Percentiles rank a stretch among this genome's conserved stretches.
These are phyloP conservation scores for Talaromyces adpressus DNA, from an alignment of 495 filamentous ascomycete genomes.

Conservation along the genomic window DNA sequence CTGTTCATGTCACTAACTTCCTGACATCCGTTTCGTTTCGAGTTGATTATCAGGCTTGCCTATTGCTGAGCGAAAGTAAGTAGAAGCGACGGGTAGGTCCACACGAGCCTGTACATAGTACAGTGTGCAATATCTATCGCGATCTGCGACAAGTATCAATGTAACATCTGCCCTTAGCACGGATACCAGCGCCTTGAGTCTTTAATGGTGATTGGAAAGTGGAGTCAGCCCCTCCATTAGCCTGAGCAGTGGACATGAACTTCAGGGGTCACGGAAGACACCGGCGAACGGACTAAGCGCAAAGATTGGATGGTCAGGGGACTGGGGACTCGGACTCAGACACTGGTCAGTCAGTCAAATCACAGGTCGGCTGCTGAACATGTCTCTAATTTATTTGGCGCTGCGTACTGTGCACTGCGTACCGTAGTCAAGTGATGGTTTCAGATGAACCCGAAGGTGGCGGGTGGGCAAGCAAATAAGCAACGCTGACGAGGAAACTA, in stretches of 20 bases:
- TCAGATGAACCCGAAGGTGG: not conserved
- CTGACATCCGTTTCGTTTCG: no score
- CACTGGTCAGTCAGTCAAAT: not conserved
- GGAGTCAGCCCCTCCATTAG: conserved; percentile 1
- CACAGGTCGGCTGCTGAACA: not conserved
- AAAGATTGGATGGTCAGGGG: not conserved
- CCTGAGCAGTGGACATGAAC: not conserved
- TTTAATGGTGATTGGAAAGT: not conserved
- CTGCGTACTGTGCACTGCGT: not conserved
- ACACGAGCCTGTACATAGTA: not conserved
- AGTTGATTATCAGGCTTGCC: not conserved
- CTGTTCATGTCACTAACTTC: no score
- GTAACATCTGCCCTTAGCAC: not conserved
- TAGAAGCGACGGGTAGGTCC: not conserved
- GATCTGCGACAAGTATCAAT: not conserved
- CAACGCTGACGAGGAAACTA: not conserved
- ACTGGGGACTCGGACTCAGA: not conserved
- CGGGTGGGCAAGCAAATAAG: not conserved
- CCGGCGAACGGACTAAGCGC: not conserved
- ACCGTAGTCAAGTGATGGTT: not conserved
- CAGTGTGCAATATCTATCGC: not conserved
- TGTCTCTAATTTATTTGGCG: not conserved
- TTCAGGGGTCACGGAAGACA: not conserved
- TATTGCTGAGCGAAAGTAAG: not conserved
- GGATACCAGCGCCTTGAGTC: not conserved